phyloP scores from a whole-genome alignment of 306 rosid genomes.

The Sicyos baderoa region DNA sequence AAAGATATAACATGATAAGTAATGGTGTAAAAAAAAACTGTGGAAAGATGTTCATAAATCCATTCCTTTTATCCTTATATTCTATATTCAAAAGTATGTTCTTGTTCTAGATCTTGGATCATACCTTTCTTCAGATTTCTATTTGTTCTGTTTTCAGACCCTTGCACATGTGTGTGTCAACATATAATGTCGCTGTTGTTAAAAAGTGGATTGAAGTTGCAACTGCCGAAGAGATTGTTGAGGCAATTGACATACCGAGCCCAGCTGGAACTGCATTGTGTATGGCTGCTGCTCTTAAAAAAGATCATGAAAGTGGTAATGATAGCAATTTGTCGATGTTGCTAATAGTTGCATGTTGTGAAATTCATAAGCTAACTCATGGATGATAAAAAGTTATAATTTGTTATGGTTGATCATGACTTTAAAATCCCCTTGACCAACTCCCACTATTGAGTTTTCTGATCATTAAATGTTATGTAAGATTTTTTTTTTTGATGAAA shows the following conservation, averaged over 20 bases:
- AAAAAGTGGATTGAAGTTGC: conserved; percentile 95
- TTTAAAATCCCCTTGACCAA: conserved; percentile 11
- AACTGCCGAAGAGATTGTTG: conserved; percentile 65
- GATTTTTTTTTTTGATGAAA: too few relatives aligned
- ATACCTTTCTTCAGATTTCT: neutral
- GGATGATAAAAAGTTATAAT: neutral
- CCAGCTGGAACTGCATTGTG: conserved; percentile 90
- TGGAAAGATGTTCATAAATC: too few relatives aligned
- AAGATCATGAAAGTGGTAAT: conserved; percentile 89
- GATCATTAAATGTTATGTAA: neutral
- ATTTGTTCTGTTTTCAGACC: conserved; percentile 49
- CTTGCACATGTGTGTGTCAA: conserved; percentile 84
- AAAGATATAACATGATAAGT: too few relatives aligned
- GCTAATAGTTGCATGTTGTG: conserved; percentile 5
- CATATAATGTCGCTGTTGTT: conserved; percentile 89
- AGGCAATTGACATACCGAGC: conserved; percentile 70
- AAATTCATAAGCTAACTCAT: conserved; percentile 4
- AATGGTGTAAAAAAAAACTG: too few relatives aligned
- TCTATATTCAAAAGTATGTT: too few relatives aligned
- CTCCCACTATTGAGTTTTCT: neutral
- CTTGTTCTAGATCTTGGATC: too few relatives aligned
- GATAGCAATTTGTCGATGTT: conserved; percentile 11
- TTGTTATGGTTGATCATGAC: neutral
- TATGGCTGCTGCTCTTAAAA: conserved; percentile 95
- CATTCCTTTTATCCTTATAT: too few relatives aligned